A percentile compares a stretch with the other conserved stretches of the same genome.
Conservation (phyloP, 1,139 yeast species). For the Candida labiduridarum region DNA sequence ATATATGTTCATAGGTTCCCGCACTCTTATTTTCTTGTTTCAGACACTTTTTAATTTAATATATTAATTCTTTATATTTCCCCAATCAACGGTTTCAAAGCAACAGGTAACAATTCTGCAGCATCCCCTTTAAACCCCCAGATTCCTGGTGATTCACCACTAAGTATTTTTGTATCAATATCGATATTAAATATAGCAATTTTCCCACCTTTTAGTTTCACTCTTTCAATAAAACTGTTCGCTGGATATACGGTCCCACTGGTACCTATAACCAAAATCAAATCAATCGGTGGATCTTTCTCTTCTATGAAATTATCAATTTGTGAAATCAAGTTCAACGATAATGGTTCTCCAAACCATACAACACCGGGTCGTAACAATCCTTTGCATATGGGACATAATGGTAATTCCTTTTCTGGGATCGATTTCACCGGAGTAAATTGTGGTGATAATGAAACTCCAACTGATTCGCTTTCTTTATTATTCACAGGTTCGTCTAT, state of each 20-base stretch:
- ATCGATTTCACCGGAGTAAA: slow-evolving; percentile 51
- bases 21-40: background rate
- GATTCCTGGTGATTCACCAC: slow-evolving; percentile 41
- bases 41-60: background rate
- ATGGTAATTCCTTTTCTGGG: slow-evolving; percentile 60
- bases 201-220: slow-evolving; percentile 70
- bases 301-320: slow-evolving; percentile 74
- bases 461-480: background rate
- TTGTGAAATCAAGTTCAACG: slow-evolving; percentile 58
- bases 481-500: slow-evolving; percentile 4
- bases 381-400: slow-evolving; percentile 67
- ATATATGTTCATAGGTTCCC: background rate
- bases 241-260: slow-evolving; percentile 90
- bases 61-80: slow-evolving; percentile 14
- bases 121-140: slow-evolving; percentile 89
- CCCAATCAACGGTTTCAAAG: slow-evolving; percentile 56
- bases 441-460: slow-evolving; percentile 38
- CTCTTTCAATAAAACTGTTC: slow-evolving; percentile 83
- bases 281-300: slow-evolving; percentile 53
- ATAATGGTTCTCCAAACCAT: slow-evolving; percentile 89
- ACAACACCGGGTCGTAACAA: slow-evolving; percentile 85
- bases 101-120: slow-evolving; percentile 65
- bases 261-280: slow-evolving; percentile 82
- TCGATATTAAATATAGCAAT: slow-evolving; percentile 84
- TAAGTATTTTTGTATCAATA: slow-evolving; percentile 44